These are phyloP conservation scores for Syzygium aromaticum DNA, from an alignment of 345 rosid species.

Conservation along the genomic window DNA sequence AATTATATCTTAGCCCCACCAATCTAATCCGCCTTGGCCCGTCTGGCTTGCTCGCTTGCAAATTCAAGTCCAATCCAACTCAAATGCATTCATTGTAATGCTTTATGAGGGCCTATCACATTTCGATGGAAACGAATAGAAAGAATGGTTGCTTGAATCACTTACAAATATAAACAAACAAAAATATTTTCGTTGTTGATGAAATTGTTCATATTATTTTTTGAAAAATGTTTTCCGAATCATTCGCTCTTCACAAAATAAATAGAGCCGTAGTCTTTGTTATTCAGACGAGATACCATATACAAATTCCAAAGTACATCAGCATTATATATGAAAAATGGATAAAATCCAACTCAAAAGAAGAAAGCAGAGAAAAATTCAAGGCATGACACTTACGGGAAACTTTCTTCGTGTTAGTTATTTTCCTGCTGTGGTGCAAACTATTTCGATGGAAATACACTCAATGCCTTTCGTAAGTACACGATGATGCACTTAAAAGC, in stretches of 20 bases:
- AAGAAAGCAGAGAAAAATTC: neutral
- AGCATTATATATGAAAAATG: neutral
- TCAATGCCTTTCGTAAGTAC: neutral
- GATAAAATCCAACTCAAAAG: neutral
- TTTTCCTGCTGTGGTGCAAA: neutral
- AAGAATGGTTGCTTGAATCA: fast-evolving
- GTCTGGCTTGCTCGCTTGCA: neutral
- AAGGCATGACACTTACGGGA: neutral
- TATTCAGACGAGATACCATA: fast-evolving
- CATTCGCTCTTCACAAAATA: fast-evolving
- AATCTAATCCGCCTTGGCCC: neutral
- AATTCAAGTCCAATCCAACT: neutral
- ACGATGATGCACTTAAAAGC: neutral
- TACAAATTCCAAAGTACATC: neutral
- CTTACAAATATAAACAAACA: neutral
- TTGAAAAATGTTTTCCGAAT: fast-evolving
- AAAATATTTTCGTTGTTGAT: neutral
- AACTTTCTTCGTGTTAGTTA: neutral
- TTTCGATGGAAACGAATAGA: too few species aligned
- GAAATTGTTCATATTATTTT: neutral
- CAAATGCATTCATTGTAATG: neutral
- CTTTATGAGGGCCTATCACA: too few species aligned
- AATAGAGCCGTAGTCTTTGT: neutral
- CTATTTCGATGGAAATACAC: neutral
- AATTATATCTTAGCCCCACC: neutral